These are phyloP conservation scores for Aspergillus saccharolyticus DNA, from an alignment of 495 filamentous ascomycete genomes.

Conservation along the genomic window DNA sequence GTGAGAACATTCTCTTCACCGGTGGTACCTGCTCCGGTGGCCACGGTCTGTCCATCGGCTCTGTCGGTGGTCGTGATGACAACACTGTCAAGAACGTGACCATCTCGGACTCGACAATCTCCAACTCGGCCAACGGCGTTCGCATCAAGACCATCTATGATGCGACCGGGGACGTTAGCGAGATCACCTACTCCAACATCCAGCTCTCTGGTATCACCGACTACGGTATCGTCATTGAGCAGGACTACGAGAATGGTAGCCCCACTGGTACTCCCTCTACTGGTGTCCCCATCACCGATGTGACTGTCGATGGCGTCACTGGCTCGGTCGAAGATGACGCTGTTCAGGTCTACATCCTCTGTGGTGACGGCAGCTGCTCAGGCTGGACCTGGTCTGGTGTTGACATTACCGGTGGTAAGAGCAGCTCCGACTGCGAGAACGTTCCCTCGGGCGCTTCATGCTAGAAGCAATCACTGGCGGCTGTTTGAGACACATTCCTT, in stretches of 20 bases:
- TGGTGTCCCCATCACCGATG: conserved; percentile 56
- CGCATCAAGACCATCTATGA: conserved; percentile 61
- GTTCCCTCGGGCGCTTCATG: conserved; percentile 40
- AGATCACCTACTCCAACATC: conserved; percentile 58
- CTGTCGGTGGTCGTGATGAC: conserved; percentile 56
- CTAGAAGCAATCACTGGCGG: conserved; percentile 12
- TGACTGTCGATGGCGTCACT: conserved; percentile 49
- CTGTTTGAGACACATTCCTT: background rate
- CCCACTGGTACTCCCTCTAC: conserved; percentile 56
- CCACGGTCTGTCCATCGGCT: conserved; percentile 69
- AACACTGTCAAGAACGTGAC: conserved; percentile 56
- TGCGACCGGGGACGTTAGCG: conserved; percentile 52
- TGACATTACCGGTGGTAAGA: conserved; percentile 43
- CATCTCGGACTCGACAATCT: conserved; percentile 47
- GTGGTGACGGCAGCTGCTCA: conserved; percentile 39
- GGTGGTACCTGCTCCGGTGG: conserved; percentile 53
- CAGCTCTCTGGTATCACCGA: conserved; percentile 51
- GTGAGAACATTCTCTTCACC: conserved; percentile 51
- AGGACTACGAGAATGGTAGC: conserved; percentile 63
- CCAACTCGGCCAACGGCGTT: conserved; percentile 53
- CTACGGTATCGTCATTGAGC: conserved; percentile 63
- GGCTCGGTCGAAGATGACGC: conserved; percentile 45
- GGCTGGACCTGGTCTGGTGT: conserved; percentile 48
- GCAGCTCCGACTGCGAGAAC: conserved; percentile 37
- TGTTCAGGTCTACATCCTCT: conserved; percentile 50